These are phyloP conservation scores for Colletotrichum sp. DNA, from an alignment of 2,329 filamentous ascomycete genomes.

Conservation along the genomic window DNA sequence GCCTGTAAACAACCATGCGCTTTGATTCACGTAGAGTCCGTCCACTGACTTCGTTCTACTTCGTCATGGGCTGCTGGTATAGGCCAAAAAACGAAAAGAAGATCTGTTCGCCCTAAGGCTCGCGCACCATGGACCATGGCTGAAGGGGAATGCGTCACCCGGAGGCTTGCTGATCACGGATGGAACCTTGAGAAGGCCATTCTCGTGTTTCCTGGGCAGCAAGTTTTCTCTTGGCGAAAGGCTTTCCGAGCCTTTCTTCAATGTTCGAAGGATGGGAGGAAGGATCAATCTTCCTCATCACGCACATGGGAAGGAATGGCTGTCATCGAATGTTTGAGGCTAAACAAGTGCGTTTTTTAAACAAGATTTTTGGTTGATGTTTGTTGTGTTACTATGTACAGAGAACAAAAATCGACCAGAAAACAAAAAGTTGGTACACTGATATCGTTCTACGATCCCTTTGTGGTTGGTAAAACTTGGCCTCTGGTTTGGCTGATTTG, in stretches of 20 bases:
- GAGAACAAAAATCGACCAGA: not conserved
- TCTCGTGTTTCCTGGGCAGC: not conserved
- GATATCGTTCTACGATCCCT: conserved; percentile 18
- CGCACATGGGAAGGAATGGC: not conserved
- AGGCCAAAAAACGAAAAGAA: not conserved
- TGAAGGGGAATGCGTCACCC: not conserved
- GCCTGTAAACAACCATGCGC: not conserved
- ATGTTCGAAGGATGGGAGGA: not conserved
- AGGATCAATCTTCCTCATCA: not conserved
- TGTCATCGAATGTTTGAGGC: not conserved
- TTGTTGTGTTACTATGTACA: conserved; percentile 3
- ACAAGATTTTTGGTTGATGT: not conserved
- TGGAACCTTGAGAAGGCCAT: not conserved
- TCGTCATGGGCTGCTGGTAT: not conserved
- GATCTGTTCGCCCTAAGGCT: not conserved
- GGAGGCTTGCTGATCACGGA: not conserved
- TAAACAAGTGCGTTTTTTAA: not conserved
- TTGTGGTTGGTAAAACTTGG: not conserved
- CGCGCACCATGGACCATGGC: not conserved
- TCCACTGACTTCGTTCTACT: not conserved
- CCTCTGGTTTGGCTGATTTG: conserved; percentile 13
- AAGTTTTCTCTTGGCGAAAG: not conserved
- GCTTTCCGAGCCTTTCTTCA: not conserved
- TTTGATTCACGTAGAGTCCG: not conserved
- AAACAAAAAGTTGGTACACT: conserved; percentile 11